Percentiles rank a stretch among this genome's conserved stretches.
phyloP scores from a whole-genome alignment of 805 yeast genomes.

The Metschnikowia drakensbergensis region DNA sequence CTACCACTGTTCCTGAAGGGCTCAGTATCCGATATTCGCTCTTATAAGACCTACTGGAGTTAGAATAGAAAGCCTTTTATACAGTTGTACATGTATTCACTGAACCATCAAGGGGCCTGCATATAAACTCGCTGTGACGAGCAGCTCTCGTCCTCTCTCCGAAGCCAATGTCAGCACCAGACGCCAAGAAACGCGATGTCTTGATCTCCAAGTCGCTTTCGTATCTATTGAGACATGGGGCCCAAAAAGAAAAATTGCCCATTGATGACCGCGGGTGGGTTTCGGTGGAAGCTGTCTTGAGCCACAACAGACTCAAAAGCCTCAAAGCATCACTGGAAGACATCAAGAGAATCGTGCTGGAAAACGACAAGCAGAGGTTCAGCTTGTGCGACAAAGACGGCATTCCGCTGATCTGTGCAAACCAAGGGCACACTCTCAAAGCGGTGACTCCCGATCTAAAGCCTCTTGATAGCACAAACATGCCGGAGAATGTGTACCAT shows the following conservation, averaged over 20 bases:
- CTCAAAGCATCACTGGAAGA: constrained; percentile 54
- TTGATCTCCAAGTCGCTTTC: constrained; percentile 71
- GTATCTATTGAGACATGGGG: constrained; percentile 83
- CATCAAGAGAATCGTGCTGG: constrained; percentile 54
- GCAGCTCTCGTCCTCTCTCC: background rate
- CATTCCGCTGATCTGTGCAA: constrained; percentile 61
- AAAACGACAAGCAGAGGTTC: constrained; percentile 71
- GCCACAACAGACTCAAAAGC: constrained; percentile 56
- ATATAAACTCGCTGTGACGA: background rate
- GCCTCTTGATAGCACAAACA: constrained; percentile 35
- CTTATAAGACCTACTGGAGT: no score
- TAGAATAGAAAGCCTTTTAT: background rate
- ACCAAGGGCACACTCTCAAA: constrained; percentile 83
- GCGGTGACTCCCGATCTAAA: constrained; percentile 41
- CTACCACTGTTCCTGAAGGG: no score
- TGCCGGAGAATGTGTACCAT: constrained; percentile 63
- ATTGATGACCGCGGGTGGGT: constrained; percentile 72
- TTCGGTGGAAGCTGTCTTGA: constrained; percentile 47
- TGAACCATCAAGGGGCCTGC: background rate
- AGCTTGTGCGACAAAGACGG: constrained; percentile 36
- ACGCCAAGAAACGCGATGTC: constrained; percentile 36
- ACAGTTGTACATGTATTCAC: background rate
- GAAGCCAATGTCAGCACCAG: constrained; percentile 11
- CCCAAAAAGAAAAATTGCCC: constrained; percentile 57
- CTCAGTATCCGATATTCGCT: no score